These are phyloP conservation scores for Botrytis paeoniae DNA, from an alignment of 2,329 filamentous ascomycete species.

Conservation along the genomic window DNA sequence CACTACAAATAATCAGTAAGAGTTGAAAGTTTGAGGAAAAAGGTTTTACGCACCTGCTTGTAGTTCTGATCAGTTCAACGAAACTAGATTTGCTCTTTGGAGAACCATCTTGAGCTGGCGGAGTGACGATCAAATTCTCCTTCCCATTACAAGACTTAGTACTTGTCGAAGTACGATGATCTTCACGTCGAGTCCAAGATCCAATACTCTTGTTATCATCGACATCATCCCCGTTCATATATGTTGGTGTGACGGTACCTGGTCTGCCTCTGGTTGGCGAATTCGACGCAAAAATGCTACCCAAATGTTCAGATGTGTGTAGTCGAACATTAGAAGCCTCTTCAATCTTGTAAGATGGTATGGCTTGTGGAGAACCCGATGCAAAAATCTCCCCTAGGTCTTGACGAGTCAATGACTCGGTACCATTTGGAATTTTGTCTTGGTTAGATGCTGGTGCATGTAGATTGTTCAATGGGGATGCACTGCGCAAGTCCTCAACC, in stretches of 20 bases:
- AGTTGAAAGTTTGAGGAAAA: background rate
- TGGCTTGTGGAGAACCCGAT: background rate
- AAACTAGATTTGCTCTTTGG: conserved; percentile 24
- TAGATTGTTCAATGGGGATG: background rate
- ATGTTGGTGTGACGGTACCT: background rate
- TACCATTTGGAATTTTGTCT: background rate
- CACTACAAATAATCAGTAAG: conserved; percentile 22
- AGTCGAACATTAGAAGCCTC: background rate
- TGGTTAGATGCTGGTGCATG: background rate
- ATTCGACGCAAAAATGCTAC: background rate
- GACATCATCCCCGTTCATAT: conserved; percentile 1
- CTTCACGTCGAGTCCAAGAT: conserved; percentile 2
- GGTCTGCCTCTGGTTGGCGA: background rate
- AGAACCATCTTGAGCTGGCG: conserved; percentile 22
- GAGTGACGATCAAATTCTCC: conserved; percentile 17
- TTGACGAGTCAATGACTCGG: background rate
- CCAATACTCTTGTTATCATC: conserved; percentile 1
- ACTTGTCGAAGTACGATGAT: conserved; percentile 1
- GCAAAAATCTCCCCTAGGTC: background rate
- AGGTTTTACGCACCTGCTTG: conserved; percentile 28
- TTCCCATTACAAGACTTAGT: conserved; percentile 9
- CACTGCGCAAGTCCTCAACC: background rate
- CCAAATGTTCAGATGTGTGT: conserved; percentile 7
- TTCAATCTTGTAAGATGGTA: background rate
- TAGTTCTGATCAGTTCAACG: conserved; percentile 31